Evolutionary conservation across 306 rosid species (phyloP), one percentile per base, ranked within the genome.

Genomic region (Albizia julibrissin): DNA sequence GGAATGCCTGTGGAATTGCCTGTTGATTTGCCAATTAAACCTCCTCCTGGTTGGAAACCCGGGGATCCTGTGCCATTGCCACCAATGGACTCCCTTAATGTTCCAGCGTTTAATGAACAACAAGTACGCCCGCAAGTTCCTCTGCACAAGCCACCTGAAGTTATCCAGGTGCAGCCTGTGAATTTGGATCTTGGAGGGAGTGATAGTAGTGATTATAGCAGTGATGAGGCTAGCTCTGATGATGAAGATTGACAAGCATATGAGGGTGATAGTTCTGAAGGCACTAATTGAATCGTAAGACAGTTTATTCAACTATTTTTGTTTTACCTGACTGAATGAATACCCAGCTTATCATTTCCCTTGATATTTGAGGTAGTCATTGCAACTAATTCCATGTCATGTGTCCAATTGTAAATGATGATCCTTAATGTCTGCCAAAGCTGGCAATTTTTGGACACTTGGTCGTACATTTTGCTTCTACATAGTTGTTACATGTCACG

Each of bases 11-110:
- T 95, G 84, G 89, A 90, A 46, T 88, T 95, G 80, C 97, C 99
- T 42, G 79, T 74, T 5, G 91, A 90, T 78, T 2, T 93, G 27
- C 97, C 97, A 74, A 73, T 94, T 75, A 86, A 71, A 88, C 97
- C 97, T 42, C 99, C 98, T 1, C 98, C 97, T 54, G 98, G 97
- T 49, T 95, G 98, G 98, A 93, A 95, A 88, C 92, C 94, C 0
- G 98, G 98, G 85, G 98, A 95, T 81, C 98, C 97, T 13, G 97
- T 94, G 83, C 91, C 95, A 27, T 84, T 95, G 86, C 97, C 97
- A 19, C 88, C 91, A 16, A 52, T 90, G 86, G 89, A 83, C 26
- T 90, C 94, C 42, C 87, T 88, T 84, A 85, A 93, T 22, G 85
- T 83, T 74, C 90, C 92, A 2, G 89, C 89, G 86, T 86, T 73